Evolutionary conservation across 139 green algal species (phyloP).

Genomic region (Chlamydomonas sp.): DNA sequence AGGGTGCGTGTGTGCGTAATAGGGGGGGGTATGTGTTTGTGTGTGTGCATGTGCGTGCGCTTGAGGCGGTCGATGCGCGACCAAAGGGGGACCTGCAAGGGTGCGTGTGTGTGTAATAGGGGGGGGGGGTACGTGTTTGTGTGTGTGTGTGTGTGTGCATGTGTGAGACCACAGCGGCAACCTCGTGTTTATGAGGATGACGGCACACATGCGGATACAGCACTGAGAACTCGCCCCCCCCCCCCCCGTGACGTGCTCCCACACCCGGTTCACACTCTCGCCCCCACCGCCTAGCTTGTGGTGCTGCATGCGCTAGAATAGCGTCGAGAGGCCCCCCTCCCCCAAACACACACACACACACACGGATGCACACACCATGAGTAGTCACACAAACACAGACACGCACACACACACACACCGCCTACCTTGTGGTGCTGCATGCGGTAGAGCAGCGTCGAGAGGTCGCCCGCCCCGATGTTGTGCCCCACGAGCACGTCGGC

Average conservation of each 20-base stretch:
- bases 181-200: too few relatives aligned
- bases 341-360: constrained; percentile 4
- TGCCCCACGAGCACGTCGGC: constrained; percentile 92
- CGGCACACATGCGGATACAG: too few relatives aligned
- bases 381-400: background rate
- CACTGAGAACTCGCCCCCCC: too few relatives aligned
- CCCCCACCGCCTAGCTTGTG: constrained; percentile 82
- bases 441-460: constrained; percentile 86
- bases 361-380: background rate
- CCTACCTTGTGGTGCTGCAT: constrained; percentile 83
- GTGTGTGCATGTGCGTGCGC: too few relatives aligned
- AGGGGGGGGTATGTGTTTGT: background rate
- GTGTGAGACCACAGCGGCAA: too few relatives aligned
- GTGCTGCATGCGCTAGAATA: constrained; percentile 86
- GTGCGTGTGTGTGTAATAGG: too few relatives aligned
- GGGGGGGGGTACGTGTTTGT: too few relatives aligned
- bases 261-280: too few relatives aligned
- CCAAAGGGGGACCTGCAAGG: too few relatives aligned
- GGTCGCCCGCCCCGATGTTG: constrained; percentile 87
- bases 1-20: too few relatives aligned
- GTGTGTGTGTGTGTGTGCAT: constrained; percentile 82
- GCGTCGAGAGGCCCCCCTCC: constrained; percentile 82
- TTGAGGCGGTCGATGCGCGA: too few relatives aligned
- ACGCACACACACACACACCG: background rate
- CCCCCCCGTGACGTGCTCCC: too few relatives aligned